Evolutionary conservation across 2,329 filamentous ascomycete genomes (phyloP).

Genomic region (Fusarium sp.): DNA sequence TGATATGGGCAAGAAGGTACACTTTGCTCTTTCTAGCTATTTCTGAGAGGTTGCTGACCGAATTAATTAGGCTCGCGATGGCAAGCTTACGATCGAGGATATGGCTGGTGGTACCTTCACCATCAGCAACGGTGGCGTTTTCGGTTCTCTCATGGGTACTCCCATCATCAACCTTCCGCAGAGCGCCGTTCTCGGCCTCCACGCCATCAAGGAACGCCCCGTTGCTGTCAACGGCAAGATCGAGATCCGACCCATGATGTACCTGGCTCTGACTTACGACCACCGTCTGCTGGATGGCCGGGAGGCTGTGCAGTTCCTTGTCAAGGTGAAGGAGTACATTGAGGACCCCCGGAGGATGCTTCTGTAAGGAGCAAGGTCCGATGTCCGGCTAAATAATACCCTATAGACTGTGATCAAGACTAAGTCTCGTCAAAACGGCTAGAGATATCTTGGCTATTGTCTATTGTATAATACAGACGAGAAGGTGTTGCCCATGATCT

Average conservation of each 20-base stretch:
- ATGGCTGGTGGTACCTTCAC: constrained; percentile 99
- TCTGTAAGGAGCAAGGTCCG: constrained; percentile 57
- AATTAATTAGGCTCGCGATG: constrained; percentile 77
- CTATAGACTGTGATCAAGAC: constrained; percentile 17
- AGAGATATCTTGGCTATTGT: constrained; percentile 10
- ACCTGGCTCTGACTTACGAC: constrained; percentile 96
- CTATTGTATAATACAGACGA: constrained; percentile 26
- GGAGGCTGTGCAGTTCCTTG: constrained; percentile 95
- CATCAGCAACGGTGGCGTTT: constrained; percentile 97
- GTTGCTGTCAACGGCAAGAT: constrained; percentile 93
- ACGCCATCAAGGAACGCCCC: constrained; percentile 95
- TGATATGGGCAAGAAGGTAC: constrained; percentile 93
- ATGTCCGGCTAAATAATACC: constrained; percentile 28
- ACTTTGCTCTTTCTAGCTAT: constrained; percentile 27
- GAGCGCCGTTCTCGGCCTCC: constrained; percentile 89
- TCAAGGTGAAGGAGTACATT: constrained; percentile 98
- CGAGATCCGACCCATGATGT: constrained; percentile 99
- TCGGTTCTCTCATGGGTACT: constrained; percentile 96
- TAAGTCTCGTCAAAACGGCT: constrained; percentile 9
- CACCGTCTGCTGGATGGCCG: constrained; percentile 95
- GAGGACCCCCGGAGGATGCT: constrained; percentile 96
- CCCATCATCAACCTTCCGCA: constrained; percentile 99
- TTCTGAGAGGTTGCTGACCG: neutral
- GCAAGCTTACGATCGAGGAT: constrained; percentile 98
- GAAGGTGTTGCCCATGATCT: neutral